phyloP scores from a whole-genome alignment of 495 filamentous ascomycete genomes.

The Hyaloscypha finlandica region DNA sequence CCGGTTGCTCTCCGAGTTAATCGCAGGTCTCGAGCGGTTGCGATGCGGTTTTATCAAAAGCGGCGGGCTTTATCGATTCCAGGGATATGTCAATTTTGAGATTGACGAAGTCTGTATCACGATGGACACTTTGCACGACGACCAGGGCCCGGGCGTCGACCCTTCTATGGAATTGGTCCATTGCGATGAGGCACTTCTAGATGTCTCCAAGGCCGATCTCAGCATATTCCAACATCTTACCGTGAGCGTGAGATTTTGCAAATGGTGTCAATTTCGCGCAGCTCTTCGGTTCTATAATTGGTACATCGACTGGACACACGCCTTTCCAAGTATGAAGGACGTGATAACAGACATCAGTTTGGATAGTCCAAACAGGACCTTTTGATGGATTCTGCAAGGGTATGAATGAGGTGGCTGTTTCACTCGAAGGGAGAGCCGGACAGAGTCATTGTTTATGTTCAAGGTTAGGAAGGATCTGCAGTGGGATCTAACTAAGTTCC shows the following conservation, averaged over 20 bases:
- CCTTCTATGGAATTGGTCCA: neutral
- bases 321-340: neutral
- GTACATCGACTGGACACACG: neutral
- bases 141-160: neutral
- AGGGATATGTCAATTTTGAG: no score
- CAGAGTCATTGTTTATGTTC: neutral
- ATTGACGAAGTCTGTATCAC: no score
- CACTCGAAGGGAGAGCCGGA: no score
- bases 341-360: neutral
- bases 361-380: neutral
- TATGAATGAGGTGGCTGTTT: no score
- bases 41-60: no score
- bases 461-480: neutral
- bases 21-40: no score
- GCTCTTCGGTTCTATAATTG: neutral
- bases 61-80: no score
- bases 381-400: no score
- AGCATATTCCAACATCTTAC: neutral
- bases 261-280: neutral
- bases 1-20: no score
- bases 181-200: neutral
- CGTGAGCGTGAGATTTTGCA: neutral
- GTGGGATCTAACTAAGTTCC: no score
- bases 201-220: neutral
- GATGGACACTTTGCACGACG: no score